Base-by-base conservation (phyloP, 495 filamentous ascomycete species). In the Hypomontagnella submonticulosa region DNA sequence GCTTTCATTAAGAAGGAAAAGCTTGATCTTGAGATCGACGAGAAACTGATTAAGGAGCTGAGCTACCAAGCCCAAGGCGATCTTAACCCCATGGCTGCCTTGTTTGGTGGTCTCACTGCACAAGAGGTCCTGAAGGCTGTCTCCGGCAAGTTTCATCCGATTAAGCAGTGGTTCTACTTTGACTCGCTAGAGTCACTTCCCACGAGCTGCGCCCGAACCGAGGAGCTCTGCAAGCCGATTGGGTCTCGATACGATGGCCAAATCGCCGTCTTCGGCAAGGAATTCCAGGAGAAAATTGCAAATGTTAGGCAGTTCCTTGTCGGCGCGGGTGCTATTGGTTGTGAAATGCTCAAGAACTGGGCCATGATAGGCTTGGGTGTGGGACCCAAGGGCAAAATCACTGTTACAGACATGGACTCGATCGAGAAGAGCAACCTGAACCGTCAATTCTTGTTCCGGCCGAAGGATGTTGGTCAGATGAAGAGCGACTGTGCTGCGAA, bases 361-460 rank as follows among this genome's bases (percentile, higher is more conserved):
- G 95, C 96, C 20, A 94, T 98, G 93, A 96, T 98, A 69, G 96
- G 96, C 61, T 82, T 99, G 48, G 94, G 89, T 38, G 91, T 91
- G 38, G 96, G 96, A 33, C 90, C 90, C 18, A 85, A 93, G 32
- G 96, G 96, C 64, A 89, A 89, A 71, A 93, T 99, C 72, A 90
- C 74, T 18, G 90, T 98, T 19, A 97, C 96, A 11, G 96, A 99
- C 73, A 98, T 96, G 89, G 96, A 99, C 67, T 90, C 91, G 61
- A 99, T 99, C 64, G 96, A 99, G 81, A 96, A 93, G 85, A 97
- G 94, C 81, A 99, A 99, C 74, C 85, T 99, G 37, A 99, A 99
- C 80, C 85, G 96, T 41, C 96, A 99, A 70, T 99, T 99, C 81
- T 76, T 99, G 12, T 99, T 99, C 87, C 84, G 96, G 23, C 82